These are phyloP conservation scores for Rhizopogon vinicolor DNA, from an alignment of 768 basidiomycete genomes.

Conservation along the genomic window DNA sequence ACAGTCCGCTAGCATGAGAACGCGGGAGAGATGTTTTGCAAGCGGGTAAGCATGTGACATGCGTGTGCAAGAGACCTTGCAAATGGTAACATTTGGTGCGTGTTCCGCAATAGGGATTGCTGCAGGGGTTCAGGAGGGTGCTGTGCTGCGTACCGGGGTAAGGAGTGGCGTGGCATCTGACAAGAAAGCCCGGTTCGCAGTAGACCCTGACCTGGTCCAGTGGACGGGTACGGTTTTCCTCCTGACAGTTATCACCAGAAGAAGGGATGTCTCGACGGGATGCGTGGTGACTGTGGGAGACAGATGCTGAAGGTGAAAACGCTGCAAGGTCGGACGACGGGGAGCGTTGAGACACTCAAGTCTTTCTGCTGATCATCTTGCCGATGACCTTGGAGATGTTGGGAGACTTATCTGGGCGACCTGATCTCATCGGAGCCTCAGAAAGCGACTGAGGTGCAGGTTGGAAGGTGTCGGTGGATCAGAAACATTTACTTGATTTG, in stretches of 20 bases:
- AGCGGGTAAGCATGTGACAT: constrained; percentile 84
- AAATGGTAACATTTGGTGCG: constrained; percentile 51
- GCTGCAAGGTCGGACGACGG: constrained; percentile 27
- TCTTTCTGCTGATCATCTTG: constrained; percentile 44
- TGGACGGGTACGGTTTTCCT: neutral
- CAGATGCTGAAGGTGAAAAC: constrained; percentile 65
- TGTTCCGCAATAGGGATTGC: constrained; percentile 5
- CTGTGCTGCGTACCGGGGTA: neutral
- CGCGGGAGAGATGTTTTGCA: constrained; percentile 69
- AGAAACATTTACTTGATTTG: constrained; percentile 43
- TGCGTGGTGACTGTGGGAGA: constrained; percentile 76
- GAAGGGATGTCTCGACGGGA: constrained; percentile 36
- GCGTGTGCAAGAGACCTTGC: constrained; percentile 63
- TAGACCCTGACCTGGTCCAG: neutral
- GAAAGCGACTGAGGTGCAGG: constrained; percentile 21
- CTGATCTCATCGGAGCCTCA: constrained; percentile 18
- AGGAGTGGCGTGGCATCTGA: constrained; percentile 17
- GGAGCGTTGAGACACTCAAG: constrained; percentile 41
- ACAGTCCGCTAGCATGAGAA: constrained; percentile 66
- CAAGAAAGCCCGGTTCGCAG: neutral
- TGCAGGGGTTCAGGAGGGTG: constrained; percentile 1
- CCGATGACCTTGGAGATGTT: constrained; percentile 35
- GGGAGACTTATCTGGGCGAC: constrained; percentile 38
- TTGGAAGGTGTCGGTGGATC: constrained; percentile 41
- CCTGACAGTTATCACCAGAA: constrained; percentile 12